Conservation (phyloP, 2,329 filamentous ascomycete species). For the Colletotrichum endophyticum region DNA sequence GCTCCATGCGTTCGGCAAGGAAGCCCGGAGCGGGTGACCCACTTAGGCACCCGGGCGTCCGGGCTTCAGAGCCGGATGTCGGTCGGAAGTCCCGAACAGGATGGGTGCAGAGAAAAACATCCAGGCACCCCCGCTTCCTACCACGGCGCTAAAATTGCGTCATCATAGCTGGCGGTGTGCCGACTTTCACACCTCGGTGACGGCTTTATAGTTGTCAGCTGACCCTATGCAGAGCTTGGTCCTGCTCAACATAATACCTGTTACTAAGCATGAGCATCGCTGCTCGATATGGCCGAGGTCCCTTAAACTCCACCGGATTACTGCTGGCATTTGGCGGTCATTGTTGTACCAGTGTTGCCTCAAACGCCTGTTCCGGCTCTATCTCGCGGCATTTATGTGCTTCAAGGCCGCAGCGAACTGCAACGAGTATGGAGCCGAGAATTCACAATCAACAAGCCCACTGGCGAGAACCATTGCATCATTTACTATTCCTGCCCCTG, state of each 20-base stretch:
- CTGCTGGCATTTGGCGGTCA: not conserved
- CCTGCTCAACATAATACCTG: not conserved
- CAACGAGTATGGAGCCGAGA: not conserved
- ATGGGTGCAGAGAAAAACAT: not conserved
- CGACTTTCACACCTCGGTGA: not conserved
- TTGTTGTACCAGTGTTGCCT: not conserved
- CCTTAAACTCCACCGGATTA: not conserved
- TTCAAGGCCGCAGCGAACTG: not conserved
- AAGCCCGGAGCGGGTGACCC: not conserved
- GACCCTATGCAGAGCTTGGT: not conserved
- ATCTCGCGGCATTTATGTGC: not conserved
- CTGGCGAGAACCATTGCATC: not conserved
- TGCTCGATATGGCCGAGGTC: not conserved
- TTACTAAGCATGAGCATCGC: not conserved
- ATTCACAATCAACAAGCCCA: not conserved
- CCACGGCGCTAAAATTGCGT: not conserved
- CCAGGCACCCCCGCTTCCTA: conserved; percentile 15
- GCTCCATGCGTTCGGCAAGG: not conserved
- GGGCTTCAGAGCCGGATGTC: not conserved
- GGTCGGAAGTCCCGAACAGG: conserved; percentile 10
- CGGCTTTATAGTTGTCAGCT: not conserved
- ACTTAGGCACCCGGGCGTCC: not conserved
- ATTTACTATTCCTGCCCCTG: not conserved
- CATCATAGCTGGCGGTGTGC: not conserved
- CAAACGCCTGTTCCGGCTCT: not conserved